phyloP scores from a whole-genome alignment of 1,284 basidiomycete genomes.

The Apiotrichum veenhuisii region DNA sequence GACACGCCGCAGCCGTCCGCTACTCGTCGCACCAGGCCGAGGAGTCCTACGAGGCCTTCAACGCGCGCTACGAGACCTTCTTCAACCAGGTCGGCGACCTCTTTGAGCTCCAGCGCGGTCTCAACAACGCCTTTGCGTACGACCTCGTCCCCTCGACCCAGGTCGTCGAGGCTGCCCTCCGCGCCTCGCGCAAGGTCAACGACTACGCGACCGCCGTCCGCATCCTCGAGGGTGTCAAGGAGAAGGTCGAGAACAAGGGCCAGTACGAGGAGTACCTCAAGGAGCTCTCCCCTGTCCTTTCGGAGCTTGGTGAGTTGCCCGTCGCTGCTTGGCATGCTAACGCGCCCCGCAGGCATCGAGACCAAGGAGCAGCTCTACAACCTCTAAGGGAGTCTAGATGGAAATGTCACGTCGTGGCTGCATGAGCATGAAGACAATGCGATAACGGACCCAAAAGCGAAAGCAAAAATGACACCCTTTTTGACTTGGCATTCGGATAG shows the following conservation, averaged over 20 bases:
- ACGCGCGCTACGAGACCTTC: slow-evolving; percentile 87
- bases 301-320: slow-evolving; percentile 89
- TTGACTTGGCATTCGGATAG: no score
- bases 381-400: slow-evolving; percentile 22
- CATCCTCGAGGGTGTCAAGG: slow-evolving; percentile 86
- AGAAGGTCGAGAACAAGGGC: slow-evolving; percentile 91
- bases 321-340: no score
- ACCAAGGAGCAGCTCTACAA: slow-evolving; percentile 51
- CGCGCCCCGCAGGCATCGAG: slow-evolving; percentile 43
- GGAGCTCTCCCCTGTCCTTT: slow-evolving; percentile 76
- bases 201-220: slow-evolving; percentile 96
- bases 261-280: slow-evolving; percentile 88
- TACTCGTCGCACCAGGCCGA: slow-evolving; percentile 21
- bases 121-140: slow-evolving; percentile 99
- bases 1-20: slow-evolving; percentile 29
- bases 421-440: slow-evolving; percentile 3
- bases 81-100: slow-evolving; percentile 90
- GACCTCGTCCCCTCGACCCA: slow-evolving; percentile 89
- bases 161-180: slow-evolving; percentile 85
- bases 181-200: slow-evolving; percentile 85
- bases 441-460: neutral
- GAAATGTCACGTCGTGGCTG: slow-evolving; percentile 18
- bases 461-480: no score
- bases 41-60: slow-evolving; percentile 93
- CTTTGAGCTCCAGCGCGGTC: slow-evolving; percentile 93